Evolutionary conservation across 2,329 filamentous ascomycete species (phyloP).

Genomic region (Xylariaceae sp.): DNA sequence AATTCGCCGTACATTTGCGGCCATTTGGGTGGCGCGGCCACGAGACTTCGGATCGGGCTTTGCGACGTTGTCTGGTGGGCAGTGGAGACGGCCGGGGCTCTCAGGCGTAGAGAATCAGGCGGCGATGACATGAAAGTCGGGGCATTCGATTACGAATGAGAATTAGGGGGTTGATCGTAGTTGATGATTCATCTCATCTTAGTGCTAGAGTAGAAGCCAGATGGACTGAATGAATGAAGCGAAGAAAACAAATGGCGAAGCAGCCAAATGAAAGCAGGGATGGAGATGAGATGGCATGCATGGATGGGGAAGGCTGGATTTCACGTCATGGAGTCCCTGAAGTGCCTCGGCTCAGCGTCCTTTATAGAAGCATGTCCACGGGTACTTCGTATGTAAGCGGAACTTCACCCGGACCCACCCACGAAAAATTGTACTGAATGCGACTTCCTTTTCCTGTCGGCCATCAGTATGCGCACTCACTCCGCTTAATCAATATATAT

Average conservation of each 20-base stretch:
- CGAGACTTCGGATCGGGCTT: constrained; percentile 40
- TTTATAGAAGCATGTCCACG: too few species aligned
- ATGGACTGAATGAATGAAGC: background rate
- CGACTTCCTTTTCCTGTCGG: too few species aligned
- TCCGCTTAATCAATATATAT: too few species aligned
- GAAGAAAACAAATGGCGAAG: background rate
- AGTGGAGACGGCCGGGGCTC: constrained; percentile 15
- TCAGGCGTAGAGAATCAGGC: constrained; percentile 21
- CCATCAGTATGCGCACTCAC: too few species aligned
- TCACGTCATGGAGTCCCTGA: too few species aligned
- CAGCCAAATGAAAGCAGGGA: background rate
- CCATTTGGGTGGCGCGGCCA: constrained; percentile 62
- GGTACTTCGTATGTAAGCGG: too few species aligned
- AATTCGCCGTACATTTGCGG: constrained; percentile 77
- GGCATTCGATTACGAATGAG: background rate
- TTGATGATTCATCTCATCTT: background rate
- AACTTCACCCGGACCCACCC: too few species aligned
- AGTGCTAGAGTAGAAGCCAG: background rate
- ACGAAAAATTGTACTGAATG: too few species aligned
- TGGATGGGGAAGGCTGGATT: background rate
- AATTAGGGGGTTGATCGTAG: background rate
- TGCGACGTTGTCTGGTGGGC: constrained; percentile 22
- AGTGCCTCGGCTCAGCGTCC: too few species aligned
- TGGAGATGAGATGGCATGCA: background rate
- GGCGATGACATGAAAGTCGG: constrained; percentile 20